These are phyloP conservation scores for Crithidia expoeki DNA, from an alignment of 208 protist species.

Conservation along the genomic window DNA sequence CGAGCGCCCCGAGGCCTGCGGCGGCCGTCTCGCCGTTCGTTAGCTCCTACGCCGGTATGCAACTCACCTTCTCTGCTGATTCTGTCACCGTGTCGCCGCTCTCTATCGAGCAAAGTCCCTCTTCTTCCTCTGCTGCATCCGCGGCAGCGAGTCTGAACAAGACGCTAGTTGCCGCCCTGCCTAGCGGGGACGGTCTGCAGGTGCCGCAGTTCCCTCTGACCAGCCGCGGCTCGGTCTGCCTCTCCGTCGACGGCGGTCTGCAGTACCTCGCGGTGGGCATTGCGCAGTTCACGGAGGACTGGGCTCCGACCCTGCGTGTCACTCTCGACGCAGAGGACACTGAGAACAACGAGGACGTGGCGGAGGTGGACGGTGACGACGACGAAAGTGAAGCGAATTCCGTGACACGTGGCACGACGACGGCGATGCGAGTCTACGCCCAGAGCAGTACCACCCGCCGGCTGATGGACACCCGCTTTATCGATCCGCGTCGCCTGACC, in stretches of 20 bases:
- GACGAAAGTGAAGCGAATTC: background rate
- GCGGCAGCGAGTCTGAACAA: slow-evolving; percentile 13
- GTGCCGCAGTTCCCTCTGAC: slow-evolving; percentile 41
- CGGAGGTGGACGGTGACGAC: slow-evolving; percentile 8
- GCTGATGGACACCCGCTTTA: slow-evolving; percentile 60
- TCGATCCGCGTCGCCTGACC: slow-evolving; percentile 4
- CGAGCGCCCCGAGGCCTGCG: slow-evolving; percentile 4
- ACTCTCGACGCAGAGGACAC: slow-evolving; percentile 27
- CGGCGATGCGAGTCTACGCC: slow-evolving; percentile 43
- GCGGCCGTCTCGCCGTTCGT: slow-evolving; percentile 23
- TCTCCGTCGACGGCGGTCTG: slow-evolving; percentile 72
- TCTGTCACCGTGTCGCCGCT: slow-evolving; percentile 16
- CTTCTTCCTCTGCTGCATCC: slow-evolving; percentile 7
- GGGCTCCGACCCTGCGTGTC: slow-evolving; percentile 63
- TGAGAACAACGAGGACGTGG: slow-evolving; percentile 28
- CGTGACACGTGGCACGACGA: slow-evolving; percentile 17
- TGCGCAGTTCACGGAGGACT: slow-evolving; percentile 61
- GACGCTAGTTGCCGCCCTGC: slow-evolving; percentile 44
- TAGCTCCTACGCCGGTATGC: slow-evolving; percentile 34
- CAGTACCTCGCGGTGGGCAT: slow-evolving; percentile 67
- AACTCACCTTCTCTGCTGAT: slow-evolving; percentile 30
- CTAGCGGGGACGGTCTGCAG: slow-evolving; percentile 10
- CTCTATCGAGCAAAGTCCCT: slow-evolving; percentile 9
- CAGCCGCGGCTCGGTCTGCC: slow-evolving; percentile 53
- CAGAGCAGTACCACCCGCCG: slow-evolving; percentile 47